Percentiles rank a stretch among this genome's conserved stretches.
phyloP scores from a whole-genome alignment of 164 flowering plant genomes.

The Dillenia suffruticosa region DNA sequence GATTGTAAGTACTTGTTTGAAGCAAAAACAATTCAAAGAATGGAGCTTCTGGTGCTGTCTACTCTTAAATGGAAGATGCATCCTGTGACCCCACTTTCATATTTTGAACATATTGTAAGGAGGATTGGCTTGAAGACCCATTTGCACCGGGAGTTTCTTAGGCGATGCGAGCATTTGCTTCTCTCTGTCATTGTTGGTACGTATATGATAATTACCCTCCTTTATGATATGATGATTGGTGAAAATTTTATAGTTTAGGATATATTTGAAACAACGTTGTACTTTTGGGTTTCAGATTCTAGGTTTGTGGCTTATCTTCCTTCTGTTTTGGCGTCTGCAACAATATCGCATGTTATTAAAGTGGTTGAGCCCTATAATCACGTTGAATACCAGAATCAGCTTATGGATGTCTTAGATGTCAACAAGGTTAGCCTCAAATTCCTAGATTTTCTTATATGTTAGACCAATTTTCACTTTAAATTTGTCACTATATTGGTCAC shows the following conservation, averaged over 20 bases:
- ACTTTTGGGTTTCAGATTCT: slow-evolving; percentile 25
- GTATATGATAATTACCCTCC: neutral
- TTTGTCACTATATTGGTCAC: neutral
- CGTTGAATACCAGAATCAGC: slow-evolving; percentile 50
- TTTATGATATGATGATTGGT: neutral
- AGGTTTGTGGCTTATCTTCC: slow-evolving; percentile 36
- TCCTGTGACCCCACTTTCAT: slow-evolving; percentile 74
- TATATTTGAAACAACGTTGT: neutral
- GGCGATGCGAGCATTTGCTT: slow-evolving; percentile 46
- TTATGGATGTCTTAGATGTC: slow-evolving; percentile 52
- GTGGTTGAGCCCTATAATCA: slow-evolving; percentile 50
- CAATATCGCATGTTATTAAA: slow-evolving; percentile 62
- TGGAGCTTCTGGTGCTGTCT: slow-evolving; percentile 82
- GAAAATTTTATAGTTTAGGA: neutral
- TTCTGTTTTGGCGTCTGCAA: slow-evolving; percentile 67
- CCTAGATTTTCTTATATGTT: neutral
- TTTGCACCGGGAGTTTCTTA: slow-evolving; percentile 51
- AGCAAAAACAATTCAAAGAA: slow-evolving; percentile 75
- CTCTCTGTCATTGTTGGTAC: slow-evolving; percentile 56
- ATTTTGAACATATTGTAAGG: slow-evolving; percentile 62
- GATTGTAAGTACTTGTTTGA: slow-evolving; percentile 59
- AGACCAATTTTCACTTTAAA: neutral
- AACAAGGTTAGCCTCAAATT: slow-evolving; percentile 40
- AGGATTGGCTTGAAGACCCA: slow-evolving; percentile 50
- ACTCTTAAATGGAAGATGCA: slow-evolving; percentile 88